These are phyloP conservation scores for Blastobotrys persicus DNA, from an alignment of 1,139 yeast genomes.

Conservation along the genomic window DNA sequence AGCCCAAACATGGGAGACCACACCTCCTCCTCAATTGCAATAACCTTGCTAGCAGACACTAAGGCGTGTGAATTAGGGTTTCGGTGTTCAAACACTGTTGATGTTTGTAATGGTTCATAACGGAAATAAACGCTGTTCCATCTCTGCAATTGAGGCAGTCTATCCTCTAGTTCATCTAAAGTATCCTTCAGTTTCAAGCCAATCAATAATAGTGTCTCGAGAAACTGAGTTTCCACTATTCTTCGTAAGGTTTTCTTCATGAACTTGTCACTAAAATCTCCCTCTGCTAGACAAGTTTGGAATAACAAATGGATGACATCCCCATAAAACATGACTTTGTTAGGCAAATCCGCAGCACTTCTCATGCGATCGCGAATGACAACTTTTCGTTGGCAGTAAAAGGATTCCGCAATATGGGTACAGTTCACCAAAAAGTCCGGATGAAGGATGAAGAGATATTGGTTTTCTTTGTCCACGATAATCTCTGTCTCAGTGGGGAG, in stretches of 20 bases:
- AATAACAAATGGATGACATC: constrained; percentile 74
- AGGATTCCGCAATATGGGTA: constrained; percentile 74
- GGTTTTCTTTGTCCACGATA: constrained; percentile 52
- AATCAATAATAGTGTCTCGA: constrained; percentile 57
- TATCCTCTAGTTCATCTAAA: constrained; percentile 47
- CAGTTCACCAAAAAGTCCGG: constrained; percentile 84
- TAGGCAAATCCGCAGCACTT: constrained; percentile 34
- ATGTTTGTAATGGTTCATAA: constrained; percentile 26
- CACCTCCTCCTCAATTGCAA: constrained; percentile 86
- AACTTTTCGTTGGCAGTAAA: constrained; percentile 69
- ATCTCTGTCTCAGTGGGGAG: constrained; percentile 24
- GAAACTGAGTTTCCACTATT: constrained; percentile 42
- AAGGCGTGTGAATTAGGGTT: constrained; percentile 16
- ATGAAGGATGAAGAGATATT: constrained; percentile 67
- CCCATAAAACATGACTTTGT: constrained; percentile 69
- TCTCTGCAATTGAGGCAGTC: constrained; percentile 55
- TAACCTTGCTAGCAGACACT: constrained; percentile 54
- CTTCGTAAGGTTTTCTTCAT: constrained; percentile 48
- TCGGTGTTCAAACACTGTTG: constrained; percentile 30
- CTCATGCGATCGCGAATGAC: constrained; percentile 56
- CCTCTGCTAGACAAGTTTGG: constrained; percentile 58
- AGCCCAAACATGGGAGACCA: constrained; percentile 91
- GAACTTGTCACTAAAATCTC: constrained; percentile 44
- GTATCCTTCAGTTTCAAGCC: constrained; percentile 52
- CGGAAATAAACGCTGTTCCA: constrained; percentile 59